phyloP scores from a whole-genome alignment of 2,329 filamentous ascomycete genomes.

The Diplocarpon mali region DNA sequence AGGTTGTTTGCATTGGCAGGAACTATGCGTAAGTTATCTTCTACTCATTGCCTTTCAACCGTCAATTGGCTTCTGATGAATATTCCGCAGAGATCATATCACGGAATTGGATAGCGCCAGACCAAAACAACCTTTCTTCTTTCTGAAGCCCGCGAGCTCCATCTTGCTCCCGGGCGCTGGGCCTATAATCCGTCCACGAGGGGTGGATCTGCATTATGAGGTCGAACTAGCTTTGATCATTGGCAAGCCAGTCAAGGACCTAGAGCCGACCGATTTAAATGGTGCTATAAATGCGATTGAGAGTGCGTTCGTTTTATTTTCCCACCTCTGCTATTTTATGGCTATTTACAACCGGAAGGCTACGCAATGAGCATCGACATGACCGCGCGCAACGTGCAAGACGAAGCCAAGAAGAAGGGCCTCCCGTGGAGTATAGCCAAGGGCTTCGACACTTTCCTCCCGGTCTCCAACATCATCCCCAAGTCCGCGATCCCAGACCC shows the following conservation, averaged over 20 bases:
- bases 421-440: conserved; percentile 95
- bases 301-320: conserved; percentile 41
- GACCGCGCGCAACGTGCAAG: conserved; percentile 91
- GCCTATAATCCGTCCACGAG: conserved; percentile 69
- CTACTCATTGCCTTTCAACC: conserved; percentile 2
- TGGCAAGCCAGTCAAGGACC: conserved; percentile 66
- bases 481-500: conserved; percentile 76
- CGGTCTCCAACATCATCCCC: conserved; percentile 69
- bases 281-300: conserved; percentile 74
- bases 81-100: conserved; percentile 65
- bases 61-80: neutral
- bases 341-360: conserved; percentile 33
- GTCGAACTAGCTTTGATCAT: conserved; percentile 88
- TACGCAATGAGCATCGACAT: conserved; percentile 94
- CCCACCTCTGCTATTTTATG: neutral
- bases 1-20: conserved; percentile 72
- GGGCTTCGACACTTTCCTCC: conserved; percentile 95
- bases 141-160: conserved; percentile 85
- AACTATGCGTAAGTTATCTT: conserved; percentile 72
- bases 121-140: conserved; percentile 97
- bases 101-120: conserved; percentile 77
- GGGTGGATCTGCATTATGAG: conserved; percentile 85
- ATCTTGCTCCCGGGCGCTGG: conserved; percentile 71
- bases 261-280: conserved; percentile 61
- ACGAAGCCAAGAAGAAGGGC: conserved; percentile 94